Conservation (phyloP, 257 asterid species). For the Solanum lycopersicoides region DNA sequence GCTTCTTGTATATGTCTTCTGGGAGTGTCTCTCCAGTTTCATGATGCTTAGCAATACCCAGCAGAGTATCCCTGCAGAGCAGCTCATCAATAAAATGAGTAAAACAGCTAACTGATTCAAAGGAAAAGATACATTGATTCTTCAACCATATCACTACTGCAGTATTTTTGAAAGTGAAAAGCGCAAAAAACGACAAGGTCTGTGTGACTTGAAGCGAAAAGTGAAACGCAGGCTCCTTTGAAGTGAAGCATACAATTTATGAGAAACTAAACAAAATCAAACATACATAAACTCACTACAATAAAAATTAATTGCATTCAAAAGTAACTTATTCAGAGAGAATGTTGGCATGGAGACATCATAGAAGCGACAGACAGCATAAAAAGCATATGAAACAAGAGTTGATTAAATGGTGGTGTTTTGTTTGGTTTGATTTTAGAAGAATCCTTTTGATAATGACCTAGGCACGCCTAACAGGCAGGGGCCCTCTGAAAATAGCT, state of each 20-base stretch:
- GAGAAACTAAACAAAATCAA: background rate
- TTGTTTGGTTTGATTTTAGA: background rate
- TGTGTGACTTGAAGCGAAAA: background rate
- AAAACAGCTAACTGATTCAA: background rate
- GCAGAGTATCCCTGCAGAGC: constrained; percentile 76
- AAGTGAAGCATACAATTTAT: background rate
- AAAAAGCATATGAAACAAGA: background rate
- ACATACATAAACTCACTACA: background rate
- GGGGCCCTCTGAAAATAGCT: background rate
- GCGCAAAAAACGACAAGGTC: background rate
- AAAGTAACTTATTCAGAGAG: background rate
- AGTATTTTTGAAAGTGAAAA: background rate
- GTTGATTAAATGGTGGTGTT: background rate
- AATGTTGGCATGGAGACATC: background rate
- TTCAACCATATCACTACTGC: background rate
- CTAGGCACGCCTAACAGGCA: background rate
- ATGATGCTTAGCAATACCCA: constrained; percentile 95
- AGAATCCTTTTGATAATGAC: background rate
- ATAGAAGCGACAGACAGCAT: background rate
- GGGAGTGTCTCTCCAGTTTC: constrained; percentile 93
- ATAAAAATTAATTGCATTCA: background rate
- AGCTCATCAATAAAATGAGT: background rate
- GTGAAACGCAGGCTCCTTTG: background rate
- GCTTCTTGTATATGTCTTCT: constrained; percentile 80
- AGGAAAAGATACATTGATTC: background rate